These are phyloP conservation scores for Aspergillus quadricinctus DNA, from an alignment of 2,329 filamentous ascomycete genomes.

Conservation along the genomic window DNA sequence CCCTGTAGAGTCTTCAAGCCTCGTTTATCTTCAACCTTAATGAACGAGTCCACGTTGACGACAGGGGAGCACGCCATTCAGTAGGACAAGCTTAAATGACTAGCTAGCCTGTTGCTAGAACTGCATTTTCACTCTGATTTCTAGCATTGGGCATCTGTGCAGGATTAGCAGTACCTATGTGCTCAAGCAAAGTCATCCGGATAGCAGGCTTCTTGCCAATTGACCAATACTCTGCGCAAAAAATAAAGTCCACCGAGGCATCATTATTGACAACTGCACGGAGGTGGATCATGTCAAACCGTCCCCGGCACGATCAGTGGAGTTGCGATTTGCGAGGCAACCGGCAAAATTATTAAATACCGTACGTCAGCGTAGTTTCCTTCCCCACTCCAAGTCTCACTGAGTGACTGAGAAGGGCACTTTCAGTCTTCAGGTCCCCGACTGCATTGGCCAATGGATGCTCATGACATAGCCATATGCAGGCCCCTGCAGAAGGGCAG, in stretches of 20 bases:
- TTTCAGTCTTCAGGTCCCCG: neutral
- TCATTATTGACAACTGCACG: neutral
- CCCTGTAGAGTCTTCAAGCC: neutral
- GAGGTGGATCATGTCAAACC: neutral
- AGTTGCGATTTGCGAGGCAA: neutral
- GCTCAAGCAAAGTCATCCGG: neutral
- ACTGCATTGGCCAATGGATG: neutral
- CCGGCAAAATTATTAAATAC: too few species aligned
- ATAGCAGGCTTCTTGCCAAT: neutral
- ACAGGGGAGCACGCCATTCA: neutral
- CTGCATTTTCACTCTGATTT: neutral
- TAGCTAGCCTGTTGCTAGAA: neutral
- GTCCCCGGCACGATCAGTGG: neutral
- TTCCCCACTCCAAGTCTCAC: neutral
- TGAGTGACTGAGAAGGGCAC: neutral
- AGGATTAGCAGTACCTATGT: neutral
- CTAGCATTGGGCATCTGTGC: neutral
- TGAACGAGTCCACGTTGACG: neutral
- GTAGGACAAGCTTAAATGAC: neutral
- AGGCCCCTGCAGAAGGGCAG: neutral
- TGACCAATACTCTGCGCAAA: neutral
- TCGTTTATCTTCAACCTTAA: neutral
- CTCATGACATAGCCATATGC: neutral
- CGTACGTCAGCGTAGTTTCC: too few species aligned
- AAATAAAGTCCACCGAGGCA: neutral